Evolutionary conservation across 2,329 filamentous ascomycete genomes (phyloP), one percentile per base, ranked within the genome.

Genomic region (Phaeosphaeriaceae sp.): DNA sequence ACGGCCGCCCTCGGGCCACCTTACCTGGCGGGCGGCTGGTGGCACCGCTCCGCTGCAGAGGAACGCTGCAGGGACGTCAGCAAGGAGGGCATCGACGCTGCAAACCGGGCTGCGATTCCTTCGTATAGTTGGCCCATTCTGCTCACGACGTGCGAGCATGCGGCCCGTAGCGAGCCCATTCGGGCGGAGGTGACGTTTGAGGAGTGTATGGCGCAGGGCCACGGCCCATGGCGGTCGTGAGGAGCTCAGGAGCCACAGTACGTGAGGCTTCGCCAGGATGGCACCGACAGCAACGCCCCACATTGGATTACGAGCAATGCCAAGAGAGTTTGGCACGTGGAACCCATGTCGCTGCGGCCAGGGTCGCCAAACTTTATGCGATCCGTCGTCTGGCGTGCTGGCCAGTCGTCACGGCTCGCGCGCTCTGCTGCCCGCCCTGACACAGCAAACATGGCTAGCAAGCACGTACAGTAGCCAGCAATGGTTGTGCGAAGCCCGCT

Each of bases 281-380:
- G n/a, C n/a, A n/a, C n/a, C n/a, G n/a, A n/a, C n/a, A n/a, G n/a
- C n/a, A n/a, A n/a, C n/a, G 31, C 31, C 11, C 31, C 31, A 36
- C 31, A 36, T n/a, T n/a, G n/a, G n/a, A n/a, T n/a, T n/a, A n/a
- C n/a, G n/a, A n/a, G n/a, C n/a, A n/a, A 9, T 27, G 25, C 25
- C 25, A 65, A 63, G 51, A 40, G 49, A 59, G 53, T 57, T 57
- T 4, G 3, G 64, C 68, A 71, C 68, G 68, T 71, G 68, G 68
- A 56, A 52, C 53, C 66, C 68, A 63, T 69, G 68, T 46, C 40
- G 36, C 20, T 11, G 2, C 17, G 13, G 9, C 41, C 22, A 25
- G 45, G 52, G 31, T 21, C 31, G 22, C 13, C 21, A 48, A 54
- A 49, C 17, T 42, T 25, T 22, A 22, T 33, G 52, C 21, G 22